These are phyloP conservation scores for Cylindrodendrum hubeiense DNA, from an alignment of 2,329 filamentous ascomycete genomes.

Conservation along the genomic window DNA sequence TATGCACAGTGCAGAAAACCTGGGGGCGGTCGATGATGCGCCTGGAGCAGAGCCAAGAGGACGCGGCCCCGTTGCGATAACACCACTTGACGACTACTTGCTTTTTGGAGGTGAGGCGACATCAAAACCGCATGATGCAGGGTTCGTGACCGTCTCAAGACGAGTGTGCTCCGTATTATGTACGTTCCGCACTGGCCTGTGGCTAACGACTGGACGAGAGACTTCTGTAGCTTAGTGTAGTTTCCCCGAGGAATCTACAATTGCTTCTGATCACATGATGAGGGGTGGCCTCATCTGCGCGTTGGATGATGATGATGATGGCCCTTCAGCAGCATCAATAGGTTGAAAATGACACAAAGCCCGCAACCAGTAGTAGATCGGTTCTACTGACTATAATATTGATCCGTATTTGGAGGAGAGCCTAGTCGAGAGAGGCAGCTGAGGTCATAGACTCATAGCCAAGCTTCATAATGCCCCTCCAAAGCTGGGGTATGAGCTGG, in stretches of 20 bases:
- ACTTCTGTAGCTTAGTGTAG: slow-evolving; percentile 41
- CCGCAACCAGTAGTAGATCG: neutral
- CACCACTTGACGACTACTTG: slow-evolving; percentile 14
- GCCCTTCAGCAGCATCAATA: neutral
- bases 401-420: neutral
- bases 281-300: slow-evolving; percentile 22
- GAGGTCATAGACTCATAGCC: neutral
- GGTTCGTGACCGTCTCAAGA: slow-evolving; percentile 22
- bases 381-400: neutral
- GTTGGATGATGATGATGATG: slow-evolving; percentile 6
- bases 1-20: slow-evolving; percentile 6
- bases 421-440: neutral
- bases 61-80: slow-evolving; percentile 6
- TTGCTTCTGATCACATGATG: slow-evolving; percentile 43
- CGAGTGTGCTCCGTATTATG: slow-evolving; percentile 12
- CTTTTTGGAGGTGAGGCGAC: slow-evolving; percentile 24
- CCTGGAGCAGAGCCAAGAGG: neutral
- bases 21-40: neutral
- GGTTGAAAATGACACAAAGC: neutral
- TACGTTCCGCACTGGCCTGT: slow-evolving; percentile 4
- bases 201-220: slow-evolving; percentile 25
- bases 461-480: neutral
- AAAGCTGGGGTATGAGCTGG: slow-evolving; percentile 7
- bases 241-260: slow-evolving; percentile 48
- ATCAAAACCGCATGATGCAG: slow-evolving; percentile 33